A percentile compares a stretch with the other conserved stretches of the same genome.
These are phyloP conservation scores for Aphanomyces stellatus DNA, from an alignment of 352 stramenopile genomes.

Conservation along the genomic window DNA sequence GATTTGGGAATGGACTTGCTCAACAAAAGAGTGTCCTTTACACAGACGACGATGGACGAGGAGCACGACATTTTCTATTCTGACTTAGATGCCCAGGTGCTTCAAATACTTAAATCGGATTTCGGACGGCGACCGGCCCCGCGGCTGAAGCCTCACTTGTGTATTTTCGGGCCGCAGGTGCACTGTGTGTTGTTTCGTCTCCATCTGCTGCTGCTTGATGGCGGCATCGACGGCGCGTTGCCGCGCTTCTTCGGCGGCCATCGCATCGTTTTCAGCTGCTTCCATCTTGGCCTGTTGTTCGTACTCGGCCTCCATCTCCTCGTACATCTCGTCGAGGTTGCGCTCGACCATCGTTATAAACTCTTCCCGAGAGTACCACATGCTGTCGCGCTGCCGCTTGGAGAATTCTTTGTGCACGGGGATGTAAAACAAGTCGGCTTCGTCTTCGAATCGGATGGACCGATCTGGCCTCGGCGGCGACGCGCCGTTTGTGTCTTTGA, in stretches of 20 bases:
- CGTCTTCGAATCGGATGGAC: conserved; percentile 55
- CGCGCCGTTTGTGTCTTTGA: conserved; percentile 8
- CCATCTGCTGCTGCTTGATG: conserved; percentile 20
- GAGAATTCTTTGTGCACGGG: conserved; percentile 76
- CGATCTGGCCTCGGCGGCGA: conserved; percentile 24
- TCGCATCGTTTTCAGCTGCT: conserved; percentile 56
- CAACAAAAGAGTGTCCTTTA: too few relatives aligned
- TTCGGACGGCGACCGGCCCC: conserved; percentile 56
- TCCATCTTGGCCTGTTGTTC: conserved; percentile 59
- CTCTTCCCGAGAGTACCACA: conserved; percentile 77
- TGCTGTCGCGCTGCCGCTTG: conserved; percentile 74
- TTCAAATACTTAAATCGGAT: conserved; percentile 85
- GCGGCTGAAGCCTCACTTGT: conserved; percentile 52
- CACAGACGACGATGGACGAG: too few relatives aligned
- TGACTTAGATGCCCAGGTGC: conserved; percentile 76
- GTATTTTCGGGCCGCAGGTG: neutral
- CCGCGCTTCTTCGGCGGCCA: conserved; percentile 52
- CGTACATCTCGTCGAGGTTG: conserved; percentile 78
- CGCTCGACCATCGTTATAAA: conserved; percentile 85
- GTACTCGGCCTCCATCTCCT: conserved; percentile 83
- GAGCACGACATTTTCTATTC: too few relatives aligned
- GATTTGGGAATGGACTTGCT: too few relatives aligned
- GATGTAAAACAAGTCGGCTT: conserved; percentile 83
- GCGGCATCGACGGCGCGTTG: conserved; percentile 37
- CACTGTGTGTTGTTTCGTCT: neutral